Evolutionary conservation across 208 protist genomes (phyloP), one percentile per base, ranked within the genome.

Genomic region (Eutreptiella sp.): DNA sequence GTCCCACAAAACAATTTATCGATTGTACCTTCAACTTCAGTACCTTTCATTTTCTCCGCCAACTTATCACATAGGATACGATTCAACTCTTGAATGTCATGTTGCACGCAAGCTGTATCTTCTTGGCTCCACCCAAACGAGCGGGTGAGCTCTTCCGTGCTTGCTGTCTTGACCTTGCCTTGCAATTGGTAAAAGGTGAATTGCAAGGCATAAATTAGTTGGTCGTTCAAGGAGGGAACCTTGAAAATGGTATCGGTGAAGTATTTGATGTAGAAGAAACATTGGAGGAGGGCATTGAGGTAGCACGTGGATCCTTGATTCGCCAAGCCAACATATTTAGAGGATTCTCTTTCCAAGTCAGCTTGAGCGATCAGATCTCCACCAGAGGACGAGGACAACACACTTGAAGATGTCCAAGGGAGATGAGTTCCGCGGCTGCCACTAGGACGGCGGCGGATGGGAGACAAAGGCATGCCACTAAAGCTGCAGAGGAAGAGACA

Each of bases 251-350:
- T 38, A 0, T 75, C 60, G 19, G 70, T 71, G 69, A 93, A 89
- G 55, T 87, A 86, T 34, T 74, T 65, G 23, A 83, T 72, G 64
- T 89, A 81, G 63, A 85, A 90, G 2, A 93, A 63, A 4, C 85
- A 65, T 67, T 93, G 87, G 29, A 93, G 71, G 5, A 93, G 70
- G 4, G 85, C 85, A 63, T 91, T 93, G 23, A 93, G 61, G 61
- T 93, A 93, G 66, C 87, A 93, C 32, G 85, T 91, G 60, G 78
- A 82, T 53, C 87, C 85, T 39, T 90, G 82, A 68, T 93, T 93
- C 42, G 87, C 71, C 45, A 93, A 73, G 4, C 87, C 87, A 2
- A 83, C 76, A 28, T 72, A 84, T 16, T n/a, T 50, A n/a, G n/a
- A n/a, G n/a, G n/a, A n/a, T n/a, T n/a, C n/a, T n/a, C n/a, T n/a